These are phyloP conservation scores for Pythium scleroteichum DNA, from an alignment of 352 stramenopile species.

Conservation along the genomic window DNA sequence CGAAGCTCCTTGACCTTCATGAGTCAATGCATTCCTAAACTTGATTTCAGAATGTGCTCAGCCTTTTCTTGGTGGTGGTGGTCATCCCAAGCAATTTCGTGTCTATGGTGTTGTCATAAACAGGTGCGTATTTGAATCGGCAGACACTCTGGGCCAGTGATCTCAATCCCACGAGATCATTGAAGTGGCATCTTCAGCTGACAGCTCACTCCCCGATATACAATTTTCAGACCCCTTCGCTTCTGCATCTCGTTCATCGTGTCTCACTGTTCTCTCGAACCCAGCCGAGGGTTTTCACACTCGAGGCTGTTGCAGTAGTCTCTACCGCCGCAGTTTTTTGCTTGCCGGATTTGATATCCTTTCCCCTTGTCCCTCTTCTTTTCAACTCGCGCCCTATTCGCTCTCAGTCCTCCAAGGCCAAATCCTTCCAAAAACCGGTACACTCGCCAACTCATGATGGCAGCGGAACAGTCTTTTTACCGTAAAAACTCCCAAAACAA, in stretches of 20 bases:
- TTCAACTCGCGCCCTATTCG: neutral
- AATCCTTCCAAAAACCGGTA: conserved; percentile 15
- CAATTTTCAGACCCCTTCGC: conserved; percentile 1
- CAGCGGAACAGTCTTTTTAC: conserved; percentile 8
- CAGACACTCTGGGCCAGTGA: neutral
- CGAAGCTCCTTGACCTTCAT: conserved; percentile 16
- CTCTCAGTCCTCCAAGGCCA: neutral
- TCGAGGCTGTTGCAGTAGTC: neutral
- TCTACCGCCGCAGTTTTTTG: neutral
- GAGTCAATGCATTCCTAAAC: conserved; percentile 9
- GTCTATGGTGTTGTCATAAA: neutral
- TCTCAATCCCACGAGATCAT: neutral
- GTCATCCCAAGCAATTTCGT: neutral
- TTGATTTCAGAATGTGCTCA: neutral
- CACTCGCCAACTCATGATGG: conserved; percentile 15
- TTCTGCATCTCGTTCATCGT: conserved; percentile 21
- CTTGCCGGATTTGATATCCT: conserved; percentile 13
- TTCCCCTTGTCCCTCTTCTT: conserved; percentile 8
- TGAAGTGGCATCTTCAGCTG: neutral
- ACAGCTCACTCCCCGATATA: neutral
- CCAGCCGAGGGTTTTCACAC: conserved; percentile 7
- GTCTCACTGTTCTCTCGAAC: conserved; percentile 15
- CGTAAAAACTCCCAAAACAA: conserved; percentile 21
- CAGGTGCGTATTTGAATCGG: neutral
- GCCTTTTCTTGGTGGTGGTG: neutral